These are phyloP conservation scores for Ehretia macrophylla DNA, from an alignment of 257 asterid species.

Conservation along the genomic window DNA sequence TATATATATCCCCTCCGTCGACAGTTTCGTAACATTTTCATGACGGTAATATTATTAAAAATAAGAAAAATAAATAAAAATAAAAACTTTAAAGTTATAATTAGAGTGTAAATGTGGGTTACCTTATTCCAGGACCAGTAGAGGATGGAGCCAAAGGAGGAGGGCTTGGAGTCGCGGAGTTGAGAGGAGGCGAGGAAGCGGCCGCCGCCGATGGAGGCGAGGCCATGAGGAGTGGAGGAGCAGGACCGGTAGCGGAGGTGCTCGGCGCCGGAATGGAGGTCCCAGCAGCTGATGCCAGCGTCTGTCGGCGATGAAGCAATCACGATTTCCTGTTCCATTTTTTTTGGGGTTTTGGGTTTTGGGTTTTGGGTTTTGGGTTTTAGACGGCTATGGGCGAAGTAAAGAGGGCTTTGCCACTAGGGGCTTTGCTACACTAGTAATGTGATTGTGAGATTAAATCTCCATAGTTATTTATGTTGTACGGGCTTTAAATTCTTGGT, in stretches of 20 bases:
- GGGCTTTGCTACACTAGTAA: no score
- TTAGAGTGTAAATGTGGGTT: background rate
- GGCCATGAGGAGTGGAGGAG: slow-evolving; percentile 79
- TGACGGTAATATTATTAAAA: no score
- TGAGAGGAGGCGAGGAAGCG: slow-evolving; percentile 80
- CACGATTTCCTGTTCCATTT: slow-evolving; percentile 58
- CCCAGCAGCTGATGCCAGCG: slow-evolving; percentile 90
- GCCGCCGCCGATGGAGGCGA: slow-evolving; percentile 61
- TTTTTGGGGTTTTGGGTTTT: background rate
- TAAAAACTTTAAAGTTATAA: no score
- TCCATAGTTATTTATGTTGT: no score
- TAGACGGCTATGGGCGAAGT: background rate
- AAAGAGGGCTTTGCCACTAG: background rate
- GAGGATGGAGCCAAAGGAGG: slow-evolving; percentile 58
- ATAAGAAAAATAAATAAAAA: no score
- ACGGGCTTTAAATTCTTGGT: no score
- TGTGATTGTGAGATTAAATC: no score
- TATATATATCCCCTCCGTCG: background rate
- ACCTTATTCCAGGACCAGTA: slow-evolving; percentile 97
- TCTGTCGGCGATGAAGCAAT: slow-evolving; percentile 85
- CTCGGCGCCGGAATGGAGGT: slow-evolving; percentile 74
- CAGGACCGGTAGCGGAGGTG: slow-evolving; percentile 57
- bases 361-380: background rate
- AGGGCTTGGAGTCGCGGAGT: slow-evolving; percentile 56
- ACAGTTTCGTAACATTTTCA: no score